A percentile compares a stretch with the other conserved stretches of the same genome.
These are phyloP conservation scores for Entomophthora muscae DNA, from an alignment of 371 early-diverging fungal genomes.

Conservation along the genomic window DNA sequence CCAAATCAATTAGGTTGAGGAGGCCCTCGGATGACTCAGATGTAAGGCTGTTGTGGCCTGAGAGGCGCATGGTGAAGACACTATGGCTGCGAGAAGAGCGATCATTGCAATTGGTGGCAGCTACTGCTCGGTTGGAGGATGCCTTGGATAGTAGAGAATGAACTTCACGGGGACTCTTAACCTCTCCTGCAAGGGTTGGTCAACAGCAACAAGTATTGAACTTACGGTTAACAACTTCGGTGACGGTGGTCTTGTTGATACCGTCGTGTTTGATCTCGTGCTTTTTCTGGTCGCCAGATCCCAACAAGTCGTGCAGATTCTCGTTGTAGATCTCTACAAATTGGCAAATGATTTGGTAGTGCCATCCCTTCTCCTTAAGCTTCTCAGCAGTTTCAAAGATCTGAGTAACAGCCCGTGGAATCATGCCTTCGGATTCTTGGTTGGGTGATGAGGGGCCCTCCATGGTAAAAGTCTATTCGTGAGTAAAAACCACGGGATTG, in stretches of 20 bases:
- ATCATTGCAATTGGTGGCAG: constrained; percentile 85
- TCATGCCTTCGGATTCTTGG: constrained; percentile 50
- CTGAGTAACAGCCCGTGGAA: constrained; percentile 73
- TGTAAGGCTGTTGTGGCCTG: constrained; percentile 50
- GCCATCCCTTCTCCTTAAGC: constrained; percentile 68
- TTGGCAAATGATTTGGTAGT: constrained; percentile 65
- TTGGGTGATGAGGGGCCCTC: constrained; percentile 34
- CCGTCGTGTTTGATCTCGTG: constrained; percentile 65
- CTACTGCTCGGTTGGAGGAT: constrained; percentile 67
- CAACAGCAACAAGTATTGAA: constrained; percentile 4
- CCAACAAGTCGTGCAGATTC: constrained; percentile 68
- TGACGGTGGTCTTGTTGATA: constrained; percentile 57
- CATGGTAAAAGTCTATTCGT: constrained; percentile 47
- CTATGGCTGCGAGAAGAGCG: constrained; percentile 92
- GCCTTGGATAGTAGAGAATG: constrained; percentile 51
- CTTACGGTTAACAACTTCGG: constrained; percentile 46
- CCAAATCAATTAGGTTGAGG: constrained; percentile 89
- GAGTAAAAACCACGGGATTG: constrained; percentile 11
- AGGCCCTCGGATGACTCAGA: constrained; percentile 52
- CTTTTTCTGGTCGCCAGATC: constrained; percentile 26
- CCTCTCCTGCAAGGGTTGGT: constrained; percentile 17
- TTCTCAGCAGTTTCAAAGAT: constrained; percentile 62
- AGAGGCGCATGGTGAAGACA: constrained; percentile 68
- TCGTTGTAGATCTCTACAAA: constrained; percentile 97
- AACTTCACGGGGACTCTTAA: constrained; percentile 54